Evolutionary conservation across 78 protist genomes (phyloP), one percentile per base, ranked within the genome.

Genomic region (Goniomonas avonlea): DNA sequence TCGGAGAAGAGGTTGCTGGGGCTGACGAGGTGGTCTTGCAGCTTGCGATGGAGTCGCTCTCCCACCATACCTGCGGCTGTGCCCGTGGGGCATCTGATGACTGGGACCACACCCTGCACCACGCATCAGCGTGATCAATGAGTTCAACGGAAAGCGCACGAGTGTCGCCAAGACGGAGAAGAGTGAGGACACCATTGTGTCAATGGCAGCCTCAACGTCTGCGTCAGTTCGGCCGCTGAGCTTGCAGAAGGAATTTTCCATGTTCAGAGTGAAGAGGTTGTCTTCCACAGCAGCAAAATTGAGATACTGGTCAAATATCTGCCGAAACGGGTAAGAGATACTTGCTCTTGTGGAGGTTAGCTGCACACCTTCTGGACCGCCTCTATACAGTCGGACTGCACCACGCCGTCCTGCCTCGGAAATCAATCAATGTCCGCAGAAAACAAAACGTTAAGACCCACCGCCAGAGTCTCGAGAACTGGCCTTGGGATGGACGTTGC

Each of bases 381-480:
- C 5, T 58, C 21, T 8, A 82, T 92, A 1, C 80, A 17, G 37
- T 85, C 90, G 3, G 86, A 32, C 56, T 86, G 83, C 23, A 85
- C 71, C 2, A 92, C 79, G 13, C 73, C 55, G 11, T 68, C 41
- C 2, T n/a, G n/a, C n/a, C n/a, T n/a, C n/a, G n/a, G n/a, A n/a
- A n/a, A n/a, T n/a, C n/a, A n/a, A n/a, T n/a, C n/a, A n/a, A n/a
- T n/a, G n/a, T n/a, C n/a, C n/a, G n/a, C n/a, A n/a, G n/a, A n/a
- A n/a, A n/a, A n/a, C n/a, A n/a, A n/a, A n/a, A n/a, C n/a, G n/a
- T n/a, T n/a, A n/a, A n/a, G n/a, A n/a, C n/a, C n/a, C n/a, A n/a
- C n/a, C n/a, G 93, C 96, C 17, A 93, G 80, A 43, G 61, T 73
- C 29, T 93, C 92, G n/a, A 93, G 87, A 56, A 87, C 34, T 25